Conservation (phyloP, 495 filamentous ascomycete species). For the Talaromyces stipitatus region DNA sequence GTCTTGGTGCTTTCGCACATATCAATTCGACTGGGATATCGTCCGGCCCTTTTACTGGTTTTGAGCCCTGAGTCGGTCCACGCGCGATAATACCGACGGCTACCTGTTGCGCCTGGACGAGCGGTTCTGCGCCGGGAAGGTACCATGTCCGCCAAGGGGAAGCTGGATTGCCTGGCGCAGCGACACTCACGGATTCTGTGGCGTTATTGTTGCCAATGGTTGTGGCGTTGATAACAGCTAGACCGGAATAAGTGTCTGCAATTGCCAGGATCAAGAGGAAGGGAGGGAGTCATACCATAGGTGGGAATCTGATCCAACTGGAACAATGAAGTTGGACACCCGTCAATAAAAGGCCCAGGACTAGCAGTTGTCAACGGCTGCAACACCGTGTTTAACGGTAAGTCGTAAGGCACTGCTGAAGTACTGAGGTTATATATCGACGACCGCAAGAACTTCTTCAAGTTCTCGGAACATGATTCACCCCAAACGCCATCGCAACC, state of each 20-base stretch:
- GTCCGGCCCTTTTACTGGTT: slow-evolving; percentile 16
- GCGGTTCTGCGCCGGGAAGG: slow-evolving; percentile 27
- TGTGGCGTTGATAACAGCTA: slow-evolving; percentile 31
- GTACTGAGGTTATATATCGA: slow-evolving; percentile 21
- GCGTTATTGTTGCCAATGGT: background rate
- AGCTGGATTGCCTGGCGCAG: slow-evolving; percentile 20
- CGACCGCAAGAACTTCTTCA: slow-evolving; percentile 22
- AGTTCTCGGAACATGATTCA: slow-evolving; percentile 22
- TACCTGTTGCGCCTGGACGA: slow-evolving; percentile 30
- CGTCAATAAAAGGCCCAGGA: slow-evolving; percentile 13
- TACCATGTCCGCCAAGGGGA: slow-evolving; percentile 36
- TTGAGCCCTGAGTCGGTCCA: slow-evolving; percentile 22
- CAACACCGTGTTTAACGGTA: slow-evolving; percentile 26
- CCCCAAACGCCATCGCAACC: slow-evolving; percentile 39
- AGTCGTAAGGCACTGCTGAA: slow-evolving; percentile 21
- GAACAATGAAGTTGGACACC: slow-evolving; percentile 27
- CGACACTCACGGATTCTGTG: slow-evolving; percentile 20
- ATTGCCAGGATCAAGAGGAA: background rate
- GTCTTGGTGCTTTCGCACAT: slow-evolving; percentile 13
- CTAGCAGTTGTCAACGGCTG: slow-evolving; percentile 17
- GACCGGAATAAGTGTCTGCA: background rate
- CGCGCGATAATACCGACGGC: slow-evolving; percentile 37
- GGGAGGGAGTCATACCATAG: slow-evolving; percentile 20
- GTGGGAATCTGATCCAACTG: slow-evolving; percentile 30
- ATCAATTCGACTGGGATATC: slow-evolving; percentile 34